Evolutionary conservation across 306 rosid species (phyloP).

Genomic region (Geum urbanum): DNA sequence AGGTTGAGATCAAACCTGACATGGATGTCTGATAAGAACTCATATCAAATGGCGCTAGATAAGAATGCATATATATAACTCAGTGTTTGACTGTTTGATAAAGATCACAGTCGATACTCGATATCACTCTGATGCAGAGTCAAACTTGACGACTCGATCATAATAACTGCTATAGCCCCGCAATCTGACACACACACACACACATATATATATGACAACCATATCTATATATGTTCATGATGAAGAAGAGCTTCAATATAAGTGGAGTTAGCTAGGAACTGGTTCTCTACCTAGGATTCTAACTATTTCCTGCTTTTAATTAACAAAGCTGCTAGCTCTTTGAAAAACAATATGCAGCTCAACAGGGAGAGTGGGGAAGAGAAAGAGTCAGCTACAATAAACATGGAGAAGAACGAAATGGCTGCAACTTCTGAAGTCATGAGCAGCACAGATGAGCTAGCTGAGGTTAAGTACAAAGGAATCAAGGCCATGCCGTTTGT

Average conservation of each 20-base stretch:
- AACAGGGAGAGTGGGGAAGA: conserved; percentile 1
- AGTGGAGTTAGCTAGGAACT: background rate
- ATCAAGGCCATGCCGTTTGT: conserved; percentile 82
- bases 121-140: no score
- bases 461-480: conserved; percentile 52
- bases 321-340: no score
- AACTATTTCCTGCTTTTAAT: no score
- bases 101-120: no score
- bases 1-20: background rate
- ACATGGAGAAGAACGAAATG: conserved; percentile 30
- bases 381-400: background rate
- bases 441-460: conserved; percentile 15
- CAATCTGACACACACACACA: background rate
- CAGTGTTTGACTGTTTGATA: no score
- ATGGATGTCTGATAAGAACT: background rate
- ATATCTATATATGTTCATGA: background rate
- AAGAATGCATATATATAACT: background rate
- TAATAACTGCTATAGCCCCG: background rate
- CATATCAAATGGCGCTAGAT: background rate
- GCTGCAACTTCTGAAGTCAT: background rate
- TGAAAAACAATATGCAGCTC: background rate
- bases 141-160: background rate
- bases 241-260: background rate
- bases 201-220: background rate
- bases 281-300: background rate